phyloP scores from a whole-genome alignment of 2,329 filamentous ascomycete genomes.

The Nectriaceae sp. region DNA sequence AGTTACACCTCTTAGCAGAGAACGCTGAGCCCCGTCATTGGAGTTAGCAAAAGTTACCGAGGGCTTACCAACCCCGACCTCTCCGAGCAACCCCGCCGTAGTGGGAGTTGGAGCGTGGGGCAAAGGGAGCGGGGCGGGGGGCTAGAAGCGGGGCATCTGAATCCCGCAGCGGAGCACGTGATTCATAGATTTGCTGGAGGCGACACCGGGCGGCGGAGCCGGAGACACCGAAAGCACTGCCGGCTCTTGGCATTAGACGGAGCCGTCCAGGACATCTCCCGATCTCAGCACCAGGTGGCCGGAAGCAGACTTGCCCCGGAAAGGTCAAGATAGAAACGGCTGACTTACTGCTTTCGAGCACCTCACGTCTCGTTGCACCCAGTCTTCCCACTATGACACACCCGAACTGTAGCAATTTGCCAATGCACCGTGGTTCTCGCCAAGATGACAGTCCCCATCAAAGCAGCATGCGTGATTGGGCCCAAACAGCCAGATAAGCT shows the following conservation, averaged over 20 bases:
- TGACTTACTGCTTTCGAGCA: too few species aligned
- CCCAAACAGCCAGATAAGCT: constrained; percentile 24
- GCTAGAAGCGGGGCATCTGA: constrained; percentile 9
- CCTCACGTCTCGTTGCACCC: too few species aligned
- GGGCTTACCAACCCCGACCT: too few species aligned
- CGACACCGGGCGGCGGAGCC: constrained; percentile 7
- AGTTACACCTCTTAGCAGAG: too few species aligned
- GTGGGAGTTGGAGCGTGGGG: background rate
- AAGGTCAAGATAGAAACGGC: too few species aligned
- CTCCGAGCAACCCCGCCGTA: background rate
- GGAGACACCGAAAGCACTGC: constrained; percentile 8
- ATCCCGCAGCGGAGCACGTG: constrained; percentile 25
- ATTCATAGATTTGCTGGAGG: constrained; percentile 15
- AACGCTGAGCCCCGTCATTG: too few species aligned
- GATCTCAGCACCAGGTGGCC: too few species aligned
- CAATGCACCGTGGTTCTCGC: too few species aligned
- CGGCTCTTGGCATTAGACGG: constrained; percentile 1
- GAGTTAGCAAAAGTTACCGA: too few species aligned
- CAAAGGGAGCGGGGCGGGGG: constrained; percentile 18
- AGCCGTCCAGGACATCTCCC: constrained; percentile 5
- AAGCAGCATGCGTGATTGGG: constrained; percentile 12
- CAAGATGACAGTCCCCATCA: constrained; percentile 11
- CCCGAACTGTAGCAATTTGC: too few species aligned
- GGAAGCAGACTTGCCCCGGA: too few species aligned
- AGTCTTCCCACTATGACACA: too few species aligned